These are phyloP conservation scores for Aureobasidium sp. DNA, from an alignment of 2,329 filamentous ascomycete species.

Conservation along the genomic window DNA sequence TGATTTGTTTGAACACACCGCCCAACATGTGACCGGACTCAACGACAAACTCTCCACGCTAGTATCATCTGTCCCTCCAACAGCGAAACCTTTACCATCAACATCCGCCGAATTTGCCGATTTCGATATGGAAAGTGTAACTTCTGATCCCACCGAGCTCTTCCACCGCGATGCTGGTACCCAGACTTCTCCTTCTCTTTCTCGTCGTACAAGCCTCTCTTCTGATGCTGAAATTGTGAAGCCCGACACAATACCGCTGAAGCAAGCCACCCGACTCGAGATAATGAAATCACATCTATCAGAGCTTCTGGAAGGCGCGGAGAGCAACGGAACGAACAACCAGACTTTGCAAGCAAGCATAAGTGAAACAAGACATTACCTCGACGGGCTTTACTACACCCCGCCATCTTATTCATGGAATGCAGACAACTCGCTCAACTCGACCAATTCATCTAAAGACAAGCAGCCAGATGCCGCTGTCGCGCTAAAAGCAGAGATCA, in stretches of 20 bases:
- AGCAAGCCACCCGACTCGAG: slow-evolving; percentile 39
- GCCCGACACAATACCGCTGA: slow-evolving; percentile 17
- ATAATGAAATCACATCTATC: slow-evolving; percentile 44
- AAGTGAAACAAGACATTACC: slow-evolving; percentile 53
- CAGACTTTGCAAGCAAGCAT: slow-evolving; percentile 44
- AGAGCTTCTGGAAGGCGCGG: slow-evolving; percentile 41
- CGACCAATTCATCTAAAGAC: slow-evolving; percentile 20
- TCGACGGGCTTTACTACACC: slow-evolving; percentile 51
- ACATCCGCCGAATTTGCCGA: slow-evolving; percentile 28
- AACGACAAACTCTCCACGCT: slow-evolving; percentile 49
- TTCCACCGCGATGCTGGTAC: slow-evolving; percentile 76
- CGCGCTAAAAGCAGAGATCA: slow-evolving; percentile 64
- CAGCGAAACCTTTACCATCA: slow-evolving; percentile 18
- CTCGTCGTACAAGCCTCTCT: slow-evolving; percentile 27
- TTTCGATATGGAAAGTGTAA: slow-evolving; percentile 40
- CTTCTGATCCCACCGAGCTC: slow-evolving; percentile 62
- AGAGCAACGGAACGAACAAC: slow-evolving; percentile 44
- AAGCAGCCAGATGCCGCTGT: slow-evolving; percentile 62
- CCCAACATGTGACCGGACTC: slow-evolving; percentile 44
- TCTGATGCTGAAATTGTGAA: slow-evolving; percentile 21
- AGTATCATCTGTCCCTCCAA: slow-evolving; percentile 54
- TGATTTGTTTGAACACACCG: slow-evolving; percentile 46
- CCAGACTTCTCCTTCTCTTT: slow-evolving; percentile 56
- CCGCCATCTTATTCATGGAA: slow-evolving; percentile 21
- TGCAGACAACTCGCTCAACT: slow-evolving; percentile 23